These are phyloP conservation scores for Hypoxylon sp. DNA, from an alignment of 2,329 filamentous ascomycete genomes.

Conservation along the genomic window DNA sequence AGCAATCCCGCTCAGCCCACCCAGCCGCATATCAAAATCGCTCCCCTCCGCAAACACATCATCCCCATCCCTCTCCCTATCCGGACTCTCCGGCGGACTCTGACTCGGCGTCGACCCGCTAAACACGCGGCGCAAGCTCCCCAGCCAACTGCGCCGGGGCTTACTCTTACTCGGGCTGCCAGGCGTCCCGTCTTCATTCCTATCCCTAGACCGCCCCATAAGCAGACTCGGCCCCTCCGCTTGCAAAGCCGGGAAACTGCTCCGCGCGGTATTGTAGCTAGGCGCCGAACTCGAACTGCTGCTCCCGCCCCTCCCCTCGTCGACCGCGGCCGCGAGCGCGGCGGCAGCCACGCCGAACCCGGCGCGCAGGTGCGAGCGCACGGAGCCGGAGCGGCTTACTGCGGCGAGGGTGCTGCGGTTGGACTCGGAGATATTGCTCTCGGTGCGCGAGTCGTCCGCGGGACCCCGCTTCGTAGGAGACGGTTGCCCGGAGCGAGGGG, in stretches of 20 bases:
- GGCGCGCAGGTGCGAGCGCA: constrained; percentile 54
- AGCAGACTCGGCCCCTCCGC: constrained; percentile 66
- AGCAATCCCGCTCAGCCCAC: constrained; percentile 61
- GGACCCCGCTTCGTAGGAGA: constrained; percentile 38
- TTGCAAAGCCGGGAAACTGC: constrained; percentile 65
- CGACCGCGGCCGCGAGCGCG: constrained; percentile 47
- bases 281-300: constrained; percentile 54
- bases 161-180: constrained; percentile 71
- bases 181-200: constrained; percentile 52
- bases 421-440: constrained; percentile 69
- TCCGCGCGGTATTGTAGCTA: constrained; percentile 67
- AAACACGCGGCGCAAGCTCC: constrained; percentile 75
- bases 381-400: constrained; percentile 55
- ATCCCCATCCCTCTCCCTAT: constrained; percentile 49
- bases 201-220: constrained; percentile 53
- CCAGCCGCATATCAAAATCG: constrained; percentile 61
- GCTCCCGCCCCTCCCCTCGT: constrained; percentile 49
- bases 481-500: constrained; percentile 47
- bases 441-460: constrained; percentile 65
- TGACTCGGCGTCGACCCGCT: constrained; percentile 58
- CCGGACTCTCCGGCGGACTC: constrained; percentile 45
- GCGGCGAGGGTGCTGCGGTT: constrained; percentile 59
- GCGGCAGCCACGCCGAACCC: constrained; percentile 53
- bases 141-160: constrained; percentile 73
- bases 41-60: constrained; percentile 53